Conservation (phyloP, 108 stramenopile genomes). For the Skeletonema potamos region DNA sequence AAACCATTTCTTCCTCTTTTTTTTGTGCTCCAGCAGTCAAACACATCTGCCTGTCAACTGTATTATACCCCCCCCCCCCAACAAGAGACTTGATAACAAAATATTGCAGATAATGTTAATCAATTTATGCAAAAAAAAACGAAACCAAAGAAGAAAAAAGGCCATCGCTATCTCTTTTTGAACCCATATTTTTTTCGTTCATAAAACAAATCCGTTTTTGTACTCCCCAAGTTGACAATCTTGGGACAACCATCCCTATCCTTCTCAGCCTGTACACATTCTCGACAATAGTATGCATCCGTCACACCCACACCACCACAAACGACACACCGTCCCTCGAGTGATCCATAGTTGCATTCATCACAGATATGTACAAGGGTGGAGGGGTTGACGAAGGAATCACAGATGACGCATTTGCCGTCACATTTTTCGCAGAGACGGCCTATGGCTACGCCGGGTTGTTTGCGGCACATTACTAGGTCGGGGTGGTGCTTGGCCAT, state of each 20-base stretch:
- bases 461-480: conserved; percentile 99
- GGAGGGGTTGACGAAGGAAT: conserved; percentile 94
- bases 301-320: conserved; percentile 96
- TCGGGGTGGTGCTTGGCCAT: conserved; percentile 99
- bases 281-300: conserved; percentile 99
- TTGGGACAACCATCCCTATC: conserved; percentile 99
- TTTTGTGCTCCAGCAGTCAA: no score
- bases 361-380: conserved; percentile 95
- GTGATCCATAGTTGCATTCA: conserved; percentile 98
- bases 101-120: neutral
- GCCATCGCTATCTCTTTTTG: conserved; percentile 72
- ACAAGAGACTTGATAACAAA: neutral
- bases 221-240: conserved; percentile 97
- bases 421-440: conserved; percentile 98
- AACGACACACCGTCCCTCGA: conserved; percentile 94
- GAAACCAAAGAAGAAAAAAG: neutral
- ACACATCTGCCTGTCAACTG: no score
- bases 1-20: no score
- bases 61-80: no score
- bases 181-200: conserved; percentile 97
- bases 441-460: conserved; percentile 96
- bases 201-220: conserved; percentile 97
- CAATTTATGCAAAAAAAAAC: neutral
- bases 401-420: conserved; percentile 97
- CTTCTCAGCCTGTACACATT: conserved; percentile 93